Conservation (phyloP, 2,329 filamentous ascomycete species). For the Aaosphaeria arxii region DNA sequence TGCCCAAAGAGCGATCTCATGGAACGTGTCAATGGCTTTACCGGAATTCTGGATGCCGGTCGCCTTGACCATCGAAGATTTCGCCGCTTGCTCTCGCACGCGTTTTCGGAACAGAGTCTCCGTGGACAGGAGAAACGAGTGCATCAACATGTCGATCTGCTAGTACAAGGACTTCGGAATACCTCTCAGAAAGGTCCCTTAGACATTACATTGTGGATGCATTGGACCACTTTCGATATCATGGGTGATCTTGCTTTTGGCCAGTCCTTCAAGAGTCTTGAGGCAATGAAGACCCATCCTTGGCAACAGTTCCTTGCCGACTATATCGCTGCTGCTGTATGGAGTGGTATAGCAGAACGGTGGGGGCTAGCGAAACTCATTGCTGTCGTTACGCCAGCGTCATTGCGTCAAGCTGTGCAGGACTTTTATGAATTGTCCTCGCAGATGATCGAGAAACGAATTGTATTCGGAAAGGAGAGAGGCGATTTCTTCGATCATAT, state of each 20-base stretch:
- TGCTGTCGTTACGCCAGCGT: conserved; percentile 8
- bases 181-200: neutral
- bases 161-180: neutral
- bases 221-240: conserved; percentile 16
- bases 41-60: neutral
- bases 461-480: conserved; percentile 18
- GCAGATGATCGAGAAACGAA: conserved; percentile 18
- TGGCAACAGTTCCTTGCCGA: conserved; percentile 13
- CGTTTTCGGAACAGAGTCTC: conserved; percentile 41
- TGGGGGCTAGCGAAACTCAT: conserved; percentile 11
- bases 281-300: conserved; percentile 14
- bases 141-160: neutral
- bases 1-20: neutral
- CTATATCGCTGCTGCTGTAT: conserved; percentile 14
- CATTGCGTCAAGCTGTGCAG: conserved; percentile 6
- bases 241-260: conserved; percentile 51
- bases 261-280: conserved; percentile 33
- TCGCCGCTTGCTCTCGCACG: conserved; percentile 34
- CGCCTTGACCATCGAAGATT: conserved; percentile 3
- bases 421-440: conserved; percentile 2
- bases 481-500: conserved; percentile 17
- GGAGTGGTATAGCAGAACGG: conserved; percentile 10
- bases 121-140: conserved; percentile 36
- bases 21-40: neutral
- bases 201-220: conserved; percentile 9